Evolutionary conservation across 1,139 yeast species (phyloP).

Genomic region (Yamadazyma jaroonii): DNA sequence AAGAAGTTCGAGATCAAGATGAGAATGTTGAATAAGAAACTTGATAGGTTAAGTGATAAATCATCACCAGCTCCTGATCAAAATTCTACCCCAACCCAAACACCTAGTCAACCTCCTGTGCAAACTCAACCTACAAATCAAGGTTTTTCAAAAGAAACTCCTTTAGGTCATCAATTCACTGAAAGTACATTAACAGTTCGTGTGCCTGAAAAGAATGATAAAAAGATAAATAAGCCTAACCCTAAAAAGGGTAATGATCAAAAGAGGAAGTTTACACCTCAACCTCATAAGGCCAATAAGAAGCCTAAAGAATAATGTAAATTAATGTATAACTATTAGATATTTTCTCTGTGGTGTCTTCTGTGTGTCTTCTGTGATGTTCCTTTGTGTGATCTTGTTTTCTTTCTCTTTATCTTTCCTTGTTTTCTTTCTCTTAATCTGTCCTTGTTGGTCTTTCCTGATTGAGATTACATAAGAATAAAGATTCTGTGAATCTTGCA

Average conservation of each 20-base stretch:
- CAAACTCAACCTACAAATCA: too few species aligned
- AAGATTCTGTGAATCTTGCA: neutral
- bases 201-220: constrained; percentile 17
- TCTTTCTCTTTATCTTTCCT: neutral
- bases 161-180: constrained; percentile 25
- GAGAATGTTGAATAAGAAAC: constrained; percentile 42
- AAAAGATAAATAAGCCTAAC: neutral
- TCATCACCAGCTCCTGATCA: constrained; percentile 5
- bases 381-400: too few species aligned
- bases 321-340: constrained; percentile 5
- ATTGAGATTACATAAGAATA: too few species aligned
- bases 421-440: too few species aligned
- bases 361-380: too few species aligned
- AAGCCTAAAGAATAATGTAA: constrained; percentile 15
- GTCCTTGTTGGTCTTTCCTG: too few species aligned
- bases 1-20: constrained; percentile 42
- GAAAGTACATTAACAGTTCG: constrained; percentile 34
- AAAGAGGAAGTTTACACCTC: constrained; percentile 13
- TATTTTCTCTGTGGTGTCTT: too few species aligned
- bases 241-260: constrained; percentile 7
- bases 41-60: constrained; percentile 22
- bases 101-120: too few species aligned
- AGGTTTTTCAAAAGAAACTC: too few species aligned
- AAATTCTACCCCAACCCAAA: too few species aligned
- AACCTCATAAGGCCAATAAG: constrained; percentile 13